Base-by-base conservation (phyloP, 768 basidiomycete genomes). In the Sporobolomyces phaffii region DNA sequence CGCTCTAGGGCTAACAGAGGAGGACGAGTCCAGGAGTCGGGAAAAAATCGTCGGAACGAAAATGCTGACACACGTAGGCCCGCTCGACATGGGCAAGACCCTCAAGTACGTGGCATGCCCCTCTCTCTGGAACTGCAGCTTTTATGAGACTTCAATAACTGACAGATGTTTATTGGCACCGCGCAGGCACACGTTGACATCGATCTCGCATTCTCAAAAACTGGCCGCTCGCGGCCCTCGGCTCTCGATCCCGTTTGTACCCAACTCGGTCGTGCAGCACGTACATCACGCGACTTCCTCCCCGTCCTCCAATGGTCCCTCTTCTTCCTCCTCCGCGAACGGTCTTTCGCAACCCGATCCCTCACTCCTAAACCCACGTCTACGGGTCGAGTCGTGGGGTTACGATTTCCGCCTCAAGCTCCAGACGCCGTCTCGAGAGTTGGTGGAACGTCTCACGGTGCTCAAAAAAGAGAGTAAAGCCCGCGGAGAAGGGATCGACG, bases 341-440 rank as follows among this genome's bases (percentile, higher is more conserved):
- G 13, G 22, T 45, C 18, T 24, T 45, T n/a, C 44, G 26, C 48
- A 49, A 41, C 15, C 28, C 17, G 8, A 31, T n/a, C 33, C n/a
- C 24, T 9, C 2, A 41, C 61, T 48, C 9, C 43, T 64, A 10
- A 69, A 69, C 24, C 62, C 53, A 20, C 15, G 51, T 36, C 47
- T 72, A 10, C 44, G 40, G 15, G 70, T 70, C 47, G 56, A 65
- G 31, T 52, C 62, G 10, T 70, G 45, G 29, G 73, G 73, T 22
- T 74, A 74, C 66, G 73, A 74, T 45, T 74, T 71, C 65, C 53
- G 73, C 0, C 38, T 65, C 5, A 49, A 51, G 3, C 50, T 72
- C 17, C 43, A 44, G 22, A 58, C 41, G 5, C 31, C 56, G 11
- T 65, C 62, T 3, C n/a, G 26, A 20, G 63, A 64, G 7, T 49